Conservation (phyloP, 768 basidiomycete genomes). For the Tulasnella sp. region DNA sequence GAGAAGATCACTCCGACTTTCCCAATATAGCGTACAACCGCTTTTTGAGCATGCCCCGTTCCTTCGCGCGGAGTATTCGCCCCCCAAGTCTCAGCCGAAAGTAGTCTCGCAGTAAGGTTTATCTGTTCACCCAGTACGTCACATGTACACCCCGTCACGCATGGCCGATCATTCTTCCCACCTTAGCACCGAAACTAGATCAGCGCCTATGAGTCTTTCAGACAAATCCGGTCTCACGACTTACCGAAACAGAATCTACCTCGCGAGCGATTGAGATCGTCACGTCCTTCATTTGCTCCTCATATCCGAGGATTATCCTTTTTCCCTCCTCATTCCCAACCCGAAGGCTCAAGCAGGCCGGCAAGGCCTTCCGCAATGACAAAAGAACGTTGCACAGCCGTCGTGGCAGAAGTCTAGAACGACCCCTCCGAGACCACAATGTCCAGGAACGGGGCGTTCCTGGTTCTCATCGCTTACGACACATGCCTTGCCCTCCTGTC, state of each 20-base stretch:
- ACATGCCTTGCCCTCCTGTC: not conserved
- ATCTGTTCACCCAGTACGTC: not conserved
- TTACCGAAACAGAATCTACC: not conserved
- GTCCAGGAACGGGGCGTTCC: not conserved
- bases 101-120: not conserved
- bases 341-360: not conserved
- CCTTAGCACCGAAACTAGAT: not conserved
- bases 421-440: not conserved
- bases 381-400: not conserved
- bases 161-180: not conserved
- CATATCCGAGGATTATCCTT: not conserved
- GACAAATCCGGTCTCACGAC: not conserved
- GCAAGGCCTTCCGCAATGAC: not conserved
- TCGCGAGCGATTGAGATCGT: not conserved
- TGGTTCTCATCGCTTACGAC: not conserved
- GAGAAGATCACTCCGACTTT: not conserved
- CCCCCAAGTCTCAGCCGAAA: not conserved
- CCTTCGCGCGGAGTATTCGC: not conserved
- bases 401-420: not conserved
- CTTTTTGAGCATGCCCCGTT: not conserved
- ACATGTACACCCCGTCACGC: not conserved
- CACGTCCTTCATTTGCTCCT: not conserved
- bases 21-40: not conserved
- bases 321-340: not conserved
- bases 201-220: not conserved